Conservation (phyloP, 2,329 filamentous ascomycete species). For the Uncinocarpus reesii region DNA sequence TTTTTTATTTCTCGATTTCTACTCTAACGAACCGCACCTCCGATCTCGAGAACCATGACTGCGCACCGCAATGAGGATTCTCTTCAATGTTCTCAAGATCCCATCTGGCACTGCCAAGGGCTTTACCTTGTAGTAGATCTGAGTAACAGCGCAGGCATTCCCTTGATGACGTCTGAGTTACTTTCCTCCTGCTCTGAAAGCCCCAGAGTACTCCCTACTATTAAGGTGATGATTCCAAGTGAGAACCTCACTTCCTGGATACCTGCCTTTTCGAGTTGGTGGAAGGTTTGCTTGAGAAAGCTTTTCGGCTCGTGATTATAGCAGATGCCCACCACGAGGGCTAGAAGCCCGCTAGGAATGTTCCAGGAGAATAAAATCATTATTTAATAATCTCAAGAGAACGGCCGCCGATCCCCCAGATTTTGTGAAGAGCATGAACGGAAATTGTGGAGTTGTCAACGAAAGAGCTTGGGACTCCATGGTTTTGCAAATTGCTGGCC, state of each 20-base stretch:
- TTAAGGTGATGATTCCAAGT: neutral
- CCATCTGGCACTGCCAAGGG: too few species aligned
- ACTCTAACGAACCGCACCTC: neutral
- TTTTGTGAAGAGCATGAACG: neutral
- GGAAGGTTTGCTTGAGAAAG: too few species aligned
- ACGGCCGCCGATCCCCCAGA: slow-evolving; percentile 2
- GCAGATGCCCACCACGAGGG: neutral
- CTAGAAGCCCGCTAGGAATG: slow-evolving; percentile 1
- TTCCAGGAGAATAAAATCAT: slow-evolving; percentile 6
- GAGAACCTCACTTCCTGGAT: neutral
- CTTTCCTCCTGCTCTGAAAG: slow-evolving; percentile 4
- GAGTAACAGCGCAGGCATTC: too few species aligned
- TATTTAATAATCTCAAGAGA: neutral
- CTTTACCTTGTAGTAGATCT: too few species aligned
- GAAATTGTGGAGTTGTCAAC: neutral
- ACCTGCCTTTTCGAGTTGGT: slow-evolving; percentile 8
- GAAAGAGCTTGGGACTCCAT: neutral
- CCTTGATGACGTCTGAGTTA: too few species aligned
- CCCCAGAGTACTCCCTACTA: neutral
- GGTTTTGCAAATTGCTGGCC: too few species aligned
- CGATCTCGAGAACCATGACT: too few species aligned
- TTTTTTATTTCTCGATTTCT: neutral
- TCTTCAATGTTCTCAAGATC: too few species aligned
- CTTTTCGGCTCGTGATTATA: neutral
- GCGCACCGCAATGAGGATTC: too few species aligned